These are phyloP conservation scores for Circinella minor DNA, from an alignment of 371 early-diverging fungal species.

Conservation along the genomic window DNA sequence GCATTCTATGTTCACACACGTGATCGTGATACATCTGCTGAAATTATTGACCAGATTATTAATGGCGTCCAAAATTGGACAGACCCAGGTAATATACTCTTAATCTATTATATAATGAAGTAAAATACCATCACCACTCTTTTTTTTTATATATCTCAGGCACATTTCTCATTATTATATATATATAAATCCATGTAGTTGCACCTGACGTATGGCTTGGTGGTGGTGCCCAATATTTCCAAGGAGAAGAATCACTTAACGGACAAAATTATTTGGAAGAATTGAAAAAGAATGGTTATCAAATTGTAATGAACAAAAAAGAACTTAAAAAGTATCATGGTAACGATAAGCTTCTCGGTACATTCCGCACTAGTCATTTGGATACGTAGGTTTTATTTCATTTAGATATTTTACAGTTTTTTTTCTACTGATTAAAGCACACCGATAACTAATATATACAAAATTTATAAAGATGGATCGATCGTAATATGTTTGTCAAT, in stretches of 20 bases:
- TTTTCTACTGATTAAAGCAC: no score
- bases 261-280: slow-evolving; percentile 60
- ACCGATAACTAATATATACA: not conserved
- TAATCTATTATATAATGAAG: no score
- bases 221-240: slow-evolving; percentile 68
- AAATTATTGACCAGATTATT: slow-evolving; percentile 70
- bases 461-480: slow-evolving; percentile 56
- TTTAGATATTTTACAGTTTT: not conserved
- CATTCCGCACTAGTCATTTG: slow-evolving; percentile 67
- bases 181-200: slow-evolving; percentile 34
- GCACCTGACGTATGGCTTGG: slow-evolving; percentile 74
- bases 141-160: no score
- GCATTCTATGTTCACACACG: slow-evolving; percentile 72
- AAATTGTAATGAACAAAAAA: slow-evolving; percentile 57
- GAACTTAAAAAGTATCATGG: slow-evolving; percentile 56
- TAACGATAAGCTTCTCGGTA: slow-evolving; percentile 66
- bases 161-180: no score
- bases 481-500: slow-evolving; percentile 65
- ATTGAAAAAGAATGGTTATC: slow-evolving; percentile 62
- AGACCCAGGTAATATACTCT: not conserved
- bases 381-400: slow-evolving; percentile 49
- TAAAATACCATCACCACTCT: no score
- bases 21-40: slow-evolving; percentile 48
- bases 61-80: slow-evolving; percentile 53
- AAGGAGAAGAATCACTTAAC: slow-evolving; percentile 54